Conservation (phyloP, 768 basidiomycete genomes). For the Boletus pseudopeckii region DNA sequence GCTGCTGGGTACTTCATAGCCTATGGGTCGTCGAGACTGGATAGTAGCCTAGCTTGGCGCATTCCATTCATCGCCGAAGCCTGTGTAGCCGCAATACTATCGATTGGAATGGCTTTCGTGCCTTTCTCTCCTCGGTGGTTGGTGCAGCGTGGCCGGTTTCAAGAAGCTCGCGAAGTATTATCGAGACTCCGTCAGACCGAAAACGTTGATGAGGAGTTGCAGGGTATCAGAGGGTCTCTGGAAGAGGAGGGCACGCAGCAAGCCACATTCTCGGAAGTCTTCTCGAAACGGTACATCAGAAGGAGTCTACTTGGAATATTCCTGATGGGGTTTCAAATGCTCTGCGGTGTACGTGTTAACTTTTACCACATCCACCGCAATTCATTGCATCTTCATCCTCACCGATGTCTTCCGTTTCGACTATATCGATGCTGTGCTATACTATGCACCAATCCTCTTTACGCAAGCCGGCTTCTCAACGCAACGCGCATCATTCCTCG, state of each 20-base stretch:
- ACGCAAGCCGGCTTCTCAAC: conserved; percentile 48
- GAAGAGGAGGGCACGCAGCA: conserved; percentile 20
- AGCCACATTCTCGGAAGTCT: conserved; percentile 27
- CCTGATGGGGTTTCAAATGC: conserved; percentile 44
- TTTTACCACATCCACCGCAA: neutral
- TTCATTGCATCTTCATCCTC: neutral
- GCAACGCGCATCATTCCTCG: conserved; percentile 46
- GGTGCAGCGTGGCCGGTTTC: conserved; percentile 30
- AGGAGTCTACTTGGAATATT: conserved; percentile 42
- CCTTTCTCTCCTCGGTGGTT: conserved; percentile 27
- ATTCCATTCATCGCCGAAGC: conserved; percentile 27
- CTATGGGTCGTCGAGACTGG: conserved; percentile 24
- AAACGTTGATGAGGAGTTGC: conserved; percentile 22
- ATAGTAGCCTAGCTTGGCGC: conserved; percentile 27
- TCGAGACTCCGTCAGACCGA: conserved; percentile 11
- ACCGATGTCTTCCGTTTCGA: neutral
- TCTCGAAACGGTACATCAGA: conserved; percentile 27
- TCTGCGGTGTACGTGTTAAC: conserved; percentile 24
- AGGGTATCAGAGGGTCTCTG: conserved; percentile 17
- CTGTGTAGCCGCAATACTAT: conserved; percentile 15
- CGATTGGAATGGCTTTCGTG: conserved; percentile 23
- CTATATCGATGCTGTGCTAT: conserved; percentile 28
- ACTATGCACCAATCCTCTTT: conserved; percentile 49
- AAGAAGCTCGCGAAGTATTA: conserved; percentile 33
- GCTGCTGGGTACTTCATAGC: conserved; percentile 32